Evolutionary conservation across 306 rosid species (phyloP).

Genomic region (Astragalus glycyphyllos): DNA sequence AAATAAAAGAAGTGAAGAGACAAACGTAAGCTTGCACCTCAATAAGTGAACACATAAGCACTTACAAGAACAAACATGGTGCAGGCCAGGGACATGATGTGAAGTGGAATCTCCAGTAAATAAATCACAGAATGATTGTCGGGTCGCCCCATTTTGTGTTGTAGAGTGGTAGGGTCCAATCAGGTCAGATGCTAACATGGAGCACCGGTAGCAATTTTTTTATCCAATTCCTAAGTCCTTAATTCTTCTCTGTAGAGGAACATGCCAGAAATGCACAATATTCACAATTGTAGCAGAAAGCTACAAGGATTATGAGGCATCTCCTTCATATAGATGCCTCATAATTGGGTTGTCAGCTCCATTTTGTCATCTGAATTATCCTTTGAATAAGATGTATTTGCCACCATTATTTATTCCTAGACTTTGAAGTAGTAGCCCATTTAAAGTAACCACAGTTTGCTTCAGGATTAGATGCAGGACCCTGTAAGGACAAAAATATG

Average conservation of each 20-base stretch:
- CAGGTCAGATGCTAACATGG: slow-evolving; percentile 12
- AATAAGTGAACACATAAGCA: slow-evolving; percentile 14
- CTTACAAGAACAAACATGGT: slow-evolving; percentile 28
- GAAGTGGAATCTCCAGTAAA: not conserved
- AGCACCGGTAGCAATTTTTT: slow-evolving; percentile 2
- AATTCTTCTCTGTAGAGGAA: slow-evolving; percentile 1
- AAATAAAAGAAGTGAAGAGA: not conserved
- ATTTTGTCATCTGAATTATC: slow-evolving; percentile 6
- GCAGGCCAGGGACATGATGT: not conserved
- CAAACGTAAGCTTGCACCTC: slow-evolving; percentile 2
- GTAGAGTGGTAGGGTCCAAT: not conserved
- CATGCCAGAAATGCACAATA: not conserved
- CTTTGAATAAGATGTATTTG: slow-evolving; percentile 16
- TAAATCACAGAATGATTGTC: not conserved
- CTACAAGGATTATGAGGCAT: slow-evolving; percentile 21
- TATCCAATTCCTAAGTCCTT: not conserved
- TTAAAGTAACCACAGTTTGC: slow-evolving; percentile 90
- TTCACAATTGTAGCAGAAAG: slow-evolving; percentile 5
- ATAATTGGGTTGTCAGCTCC: slow-evolving; percentile 29
- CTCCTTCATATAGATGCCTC: slow-evolving; percentile 13
- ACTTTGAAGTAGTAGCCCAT: slow-evolving; percentile 90
- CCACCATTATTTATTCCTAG: slow-evolving; percentile 55
- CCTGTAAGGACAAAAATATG: slow-evolving; percentile 55
- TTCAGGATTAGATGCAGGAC: slow-evolving; percentile 88
- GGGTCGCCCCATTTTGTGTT: not conserved